A percentile compares a stretch with the other conserved stretches of the same genome.
phyloP scores from a whole-genome alignment of 2,329 filamentous ascomycete species.

The Leptosphaerulina australis region DNA sequence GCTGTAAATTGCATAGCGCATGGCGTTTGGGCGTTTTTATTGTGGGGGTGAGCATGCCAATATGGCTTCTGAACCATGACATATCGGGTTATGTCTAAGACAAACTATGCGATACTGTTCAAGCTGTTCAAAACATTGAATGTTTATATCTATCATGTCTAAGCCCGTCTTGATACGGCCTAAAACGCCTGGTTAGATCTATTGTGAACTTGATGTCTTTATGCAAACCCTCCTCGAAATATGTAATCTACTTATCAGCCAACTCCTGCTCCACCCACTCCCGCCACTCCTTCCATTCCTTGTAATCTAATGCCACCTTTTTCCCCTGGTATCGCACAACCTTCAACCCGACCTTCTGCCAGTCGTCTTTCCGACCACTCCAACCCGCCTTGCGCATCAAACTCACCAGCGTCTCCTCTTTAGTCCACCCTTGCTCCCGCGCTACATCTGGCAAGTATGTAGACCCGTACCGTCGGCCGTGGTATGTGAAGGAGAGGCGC shows the following conservation, averaged over 20 bases:
- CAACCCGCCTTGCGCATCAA: slow-evolving; percentile 95
- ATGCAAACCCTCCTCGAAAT: neutral
- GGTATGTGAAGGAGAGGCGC: slow-evolving; percentile 80
- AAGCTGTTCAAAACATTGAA: too few relatives aligned
- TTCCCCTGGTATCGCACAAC: slow-evolving; percentile 87
- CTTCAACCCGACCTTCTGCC: slow-evolving; percentile 78
- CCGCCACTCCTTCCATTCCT: slow-evolving; percentile 79
- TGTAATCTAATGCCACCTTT: slow-evolving; percentile 72
- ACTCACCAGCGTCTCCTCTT: slow-evolving; percentile 87
- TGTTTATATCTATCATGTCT: slow-evolving; percentile 6
- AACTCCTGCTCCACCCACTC: slow-evolving; percentile 64
- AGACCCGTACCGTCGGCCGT: slow-evolving; percentile 74
- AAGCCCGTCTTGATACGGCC: neutral
- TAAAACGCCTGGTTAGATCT: slow-evolving; percentile 1
- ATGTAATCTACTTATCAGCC: neutral
- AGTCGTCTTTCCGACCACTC: slow-evolving; percentile 69
- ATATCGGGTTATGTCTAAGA: too few relatives aligned
- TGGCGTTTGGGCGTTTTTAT: neutral
- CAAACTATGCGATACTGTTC: too few relatives aligned
- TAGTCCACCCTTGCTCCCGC: slow-evolving; percentile 90
- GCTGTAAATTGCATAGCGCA: slow-evolving; percentile 2
- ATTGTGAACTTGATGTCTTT: slow-evolving; percentile 1
- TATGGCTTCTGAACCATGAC: too few relatives aligned
- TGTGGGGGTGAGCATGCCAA: neutral
- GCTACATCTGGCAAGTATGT: slow-evolving; percentile 95